phyloP scores from a whole-genome alignment of 2,329 filamentous ascomycete genomes.

The Triangularia verruculosa region DNA sequence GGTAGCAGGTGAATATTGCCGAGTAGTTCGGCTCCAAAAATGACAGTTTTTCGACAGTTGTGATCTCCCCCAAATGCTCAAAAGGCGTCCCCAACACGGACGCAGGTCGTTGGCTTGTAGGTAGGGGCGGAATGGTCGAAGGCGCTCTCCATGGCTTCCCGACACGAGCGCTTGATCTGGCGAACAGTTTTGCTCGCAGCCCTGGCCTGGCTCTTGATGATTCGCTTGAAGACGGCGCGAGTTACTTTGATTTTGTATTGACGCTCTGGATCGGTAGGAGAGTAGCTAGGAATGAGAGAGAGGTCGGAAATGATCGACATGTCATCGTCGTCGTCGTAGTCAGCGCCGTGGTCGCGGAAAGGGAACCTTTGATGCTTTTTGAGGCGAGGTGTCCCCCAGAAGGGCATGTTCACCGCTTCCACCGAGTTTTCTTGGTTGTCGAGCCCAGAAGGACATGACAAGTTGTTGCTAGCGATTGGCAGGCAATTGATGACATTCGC shows the following conservation, averaged over 20 bases:
- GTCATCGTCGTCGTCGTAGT: slow-evolving; percentile 11
- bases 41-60: neutral
- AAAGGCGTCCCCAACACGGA: slow-evolving; percentile 16
- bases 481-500: too few relatives aligned
- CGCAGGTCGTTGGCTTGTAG: slow-evolving; percentile 13
- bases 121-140: slow-evolving; percentile 5
- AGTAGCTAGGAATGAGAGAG: slow-evolving; percentile 25
- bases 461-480: neutral
- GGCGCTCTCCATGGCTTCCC: slow-evolving; percentile 13
- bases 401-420: neutral
- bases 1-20: neutral
- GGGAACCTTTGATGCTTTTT: neutral
- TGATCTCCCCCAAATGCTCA: neutral
- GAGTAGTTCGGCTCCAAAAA: neutral
- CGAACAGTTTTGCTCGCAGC: slow-evolving; percentile 20
- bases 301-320: slow-evolving; percentile 23
- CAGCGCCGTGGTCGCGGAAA: neutral
- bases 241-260: slow-evolving; percentile 1
- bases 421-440: neutral
- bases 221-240: slow-evolving; percentile 14
- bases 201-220: slow-evolving; percentile 15
- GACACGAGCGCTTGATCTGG: slow-evolving; percentile 19
- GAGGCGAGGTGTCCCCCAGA: neutral
- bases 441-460: neutral
- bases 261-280: slow-evolving; percentile 18